These are phyloP conservation scores for Periconia digitata DNA, from an alignment of 2,329 filamentous ascomycete genomes.

Conservation along the genomic window DNA sequence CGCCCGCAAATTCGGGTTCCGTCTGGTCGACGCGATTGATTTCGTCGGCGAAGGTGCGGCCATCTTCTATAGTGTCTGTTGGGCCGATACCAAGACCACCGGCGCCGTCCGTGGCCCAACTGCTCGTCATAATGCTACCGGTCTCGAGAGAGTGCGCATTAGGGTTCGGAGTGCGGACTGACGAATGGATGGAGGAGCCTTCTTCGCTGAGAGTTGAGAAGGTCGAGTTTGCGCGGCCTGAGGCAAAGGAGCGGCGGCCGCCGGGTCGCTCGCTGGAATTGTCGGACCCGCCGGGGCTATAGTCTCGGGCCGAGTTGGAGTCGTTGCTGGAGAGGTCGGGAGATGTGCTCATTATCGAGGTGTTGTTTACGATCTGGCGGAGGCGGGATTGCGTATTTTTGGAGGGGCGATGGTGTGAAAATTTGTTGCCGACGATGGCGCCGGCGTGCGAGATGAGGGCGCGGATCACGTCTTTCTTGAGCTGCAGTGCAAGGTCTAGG, in stretches of 20 bases:
- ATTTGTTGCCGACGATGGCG: constrained; percentile 96
- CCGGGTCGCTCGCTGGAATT: constrained; percentile 23
- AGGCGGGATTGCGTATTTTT: constrained; percentile 77
- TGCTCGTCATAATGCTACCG: constrained; percentile 27
- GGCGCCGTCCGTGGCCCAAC: constrained; percentile 16
- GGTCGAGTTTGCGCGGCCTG: constrained; percentile 30
- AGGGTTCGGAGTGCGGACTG: constrained; percentile 5
- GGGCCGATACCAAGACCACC: constrained; percentile 18
- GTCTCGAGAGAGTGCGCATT: constrained; percentile 21
- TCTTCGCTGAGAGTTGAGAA: constrained; percentile 36
- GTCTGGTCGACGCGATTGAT: constrained; percentile 38
- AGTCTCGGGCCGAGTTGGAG: constrained; percentile 33
- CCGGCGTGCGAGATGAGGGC: constrained; percentile 94
- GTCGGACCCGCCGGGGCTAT: constrained; percentile 32
- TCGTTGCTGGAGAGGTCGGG: constrained; percentile 38
- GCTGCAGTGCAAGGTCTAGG: constrained; percentile 83
- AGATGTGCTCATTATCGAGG: constrained; percentile 58
- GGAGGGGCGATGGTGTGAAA: constrained; percentile 82
- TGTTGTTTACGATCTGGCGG: constrained; percentile 80
- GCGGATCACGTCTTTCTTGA: constrained; percentile 93
- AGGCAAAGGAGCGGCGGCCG: constrained; percentile 32
- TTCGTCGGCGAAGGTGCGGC: constrained; percentile 40
- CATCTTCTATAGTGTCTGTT: constrained; percentile 26
- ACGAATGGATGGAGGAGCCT: constrained; percentile 15
- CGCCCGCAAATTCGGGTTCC: constrained; percentile 35